phyloP scores from a whole-genome alignment of 345 rosid genomes.

The Eutrema yunnanense region DNA sequence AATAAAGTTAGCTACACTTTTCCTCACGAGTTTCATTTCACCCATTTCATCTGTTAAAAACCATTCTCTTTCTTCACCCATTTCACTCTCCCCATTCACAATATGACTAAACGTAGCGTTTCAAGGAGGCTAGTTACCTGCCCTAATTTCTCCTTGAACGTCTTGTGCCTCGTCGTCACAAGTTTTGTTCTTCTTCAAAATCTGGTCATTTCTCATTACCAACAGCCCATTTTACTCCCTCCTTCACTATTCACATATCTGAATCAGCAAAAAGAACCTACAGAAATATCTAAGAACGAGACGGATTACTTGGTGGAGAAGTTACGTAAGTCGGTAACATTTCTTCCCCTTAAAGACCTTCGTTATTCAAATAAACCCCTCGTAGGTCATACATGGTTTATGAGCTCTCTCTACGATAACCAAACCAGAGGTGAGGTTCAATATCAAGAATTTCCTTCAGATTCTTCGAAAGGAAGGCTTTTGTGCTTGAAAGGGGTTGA shows the following conservation, averaged over 20 bases:
- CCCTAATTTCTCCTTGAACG: not conserved
- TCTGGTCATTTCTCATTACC: conserved; percentile 18
- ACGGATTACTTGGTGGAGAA: conserved; percentile 24
- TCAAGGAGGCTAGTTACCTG: not conserved
- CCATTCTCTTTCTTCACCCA: not conserved
- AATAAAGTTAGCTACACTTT: not conserved
- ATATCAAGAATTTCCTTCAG: conserved; percentile 58
- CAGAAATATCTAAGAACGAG: not conserved
- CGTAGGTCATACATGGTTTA: conserved; percentile 67
- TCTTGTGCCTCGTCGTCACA: conserved; percentile 14
- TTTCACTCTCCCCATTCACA: not conserved
- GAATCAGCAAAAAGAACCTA: not conserved
- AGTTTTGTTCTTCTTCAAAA: conserved; percentile 17
- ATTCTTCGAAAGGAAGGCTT: conserved; percentile 38
- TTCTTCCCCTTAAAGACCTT: conserved; percentile 59
- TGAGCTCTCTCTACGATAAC: conserved; percentile 61
- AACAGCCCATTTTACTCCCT: not conserved
- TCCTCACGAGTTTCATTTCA: conserved; percentile 16
- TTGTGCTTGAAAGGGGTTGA: conserved; percentile 62
- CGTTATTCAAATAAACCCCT: conserved; percentile 43
- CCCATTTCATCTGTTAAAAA: not conserved
- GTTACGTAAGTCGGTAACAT: conserved; percentile 47
- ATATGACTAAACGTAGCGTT: conserved; percentile 4
- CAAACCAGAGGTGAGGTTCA: conserved; percentile 59
- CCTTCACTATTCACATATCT: conserved; percentile 8